These are phyloP conservation scores for Umbelopsis sp. DNA, from an alignment of 192 early-diverging fungal genomes.

Conservation along the genomic window DNA sequence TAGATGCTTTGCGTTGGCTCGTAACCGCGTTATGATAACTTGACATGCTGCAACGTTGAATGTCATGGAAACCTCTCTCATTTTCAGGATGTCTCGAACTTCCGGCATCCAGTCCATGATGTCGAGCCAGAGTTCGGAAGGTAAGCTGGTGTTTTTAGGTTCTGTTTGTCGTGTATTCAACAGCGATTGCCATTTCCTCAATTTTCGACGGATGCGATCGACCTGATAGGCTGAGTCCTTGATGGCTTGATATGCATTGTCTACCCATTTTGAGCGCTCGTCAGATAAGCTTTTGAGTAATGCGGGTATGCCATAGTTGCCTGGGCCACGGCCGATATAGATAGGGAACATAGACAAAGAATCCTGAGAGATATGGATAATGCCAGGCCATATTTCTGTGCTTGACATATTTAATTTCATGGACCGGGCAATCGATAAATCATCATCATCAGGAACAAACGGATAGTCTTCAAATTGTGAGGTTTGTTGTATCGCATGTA, in stretches of 20 bases:
- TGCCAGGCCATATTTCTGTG: constrained; percentile 35
- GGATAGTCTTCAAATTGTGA: constrained; percentile 34
- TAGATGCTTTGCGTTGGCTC: neutral
- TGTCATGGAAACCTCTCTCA: neutral
- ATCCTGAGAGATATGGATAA: constrained; percentile 23
- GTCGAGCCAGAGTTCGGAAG: neutral
- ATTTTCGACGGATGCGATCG: constrained; percentile 29
- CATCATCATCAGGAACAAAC: constrained; percentile 33
- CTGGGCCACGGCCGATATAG: constrained; percentile 30
- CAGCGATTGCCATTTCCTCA: constrained; percentile 27
- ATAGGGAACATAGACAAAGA: constrained; percentile 30
- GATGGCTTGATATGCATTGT: constrained; percentile 19
- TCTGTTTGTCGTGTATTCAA: neutral
- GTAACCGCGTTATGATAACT: neutral
- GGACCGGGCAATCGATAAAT: constrained; percentile 19
- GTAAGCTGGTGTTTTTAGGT: neutral
- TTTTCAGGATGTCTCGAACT: neutral
- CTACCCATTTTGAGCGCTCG: constrained; percentile 27
- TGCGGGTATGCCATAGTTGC: constrained; percentile 24
- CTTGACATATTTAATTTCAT: constrained; percentile 31
- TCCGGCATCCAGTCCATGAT: neutral
- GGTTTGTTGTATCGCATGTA: constrained; percentile 24
- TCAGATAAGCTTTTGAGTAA: constrained; percentile 27
- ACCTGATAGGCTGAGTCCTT: constrained; percentile 10
- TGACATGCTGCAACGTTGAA: constrained; percentile 4